These are phyloP conservation scores for Apiospora saccharicola DNA, from an alignment of 2,329 filamentous ascomycete genomes.

Conservation along the genomic window DNA sequence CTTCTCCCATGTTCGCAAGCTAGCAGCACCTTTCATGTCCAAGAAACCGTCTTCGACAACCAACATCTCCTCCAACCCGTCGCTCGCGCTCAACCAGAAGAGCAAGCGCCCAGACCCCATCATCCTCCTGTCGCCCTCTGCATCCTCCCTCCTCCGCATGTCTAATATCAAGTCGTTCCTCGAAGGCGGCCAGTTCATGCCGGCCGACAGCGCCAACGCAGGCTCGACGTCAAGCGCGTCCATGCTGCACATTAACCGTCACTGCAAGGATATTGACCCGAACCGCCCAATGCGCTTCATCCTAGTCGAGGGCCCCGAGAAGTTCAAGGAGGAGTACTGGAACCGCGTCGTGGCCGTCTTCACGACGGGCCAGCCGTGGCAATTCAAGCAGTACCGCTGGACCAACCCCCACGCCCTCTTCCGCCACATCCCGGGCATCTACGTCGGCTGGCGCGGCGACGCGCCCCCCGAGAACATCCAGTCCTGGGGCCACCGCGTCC, in stretches of 20 bases:
- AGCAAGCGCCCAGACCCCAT: slow-evolving; percentile 76
- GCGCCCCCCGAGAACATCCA: slow-evolving; percentile 78
- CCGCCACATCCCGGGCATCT: slow-evolving; percentile 84
- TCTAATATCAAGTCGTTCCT: slow-evolving; percentile 96
- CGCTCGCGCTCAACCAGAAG: slow-evolving; percentile 64
- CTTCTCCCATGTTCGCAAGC: slow-evolving; percentile 91
- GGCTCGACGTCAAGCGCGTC: slow-evolving; percentile 71
- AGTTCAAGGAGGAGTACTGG: slow-evolving; percentile 99
- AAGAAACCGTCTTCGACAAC: slow-evolving; percentile 56
- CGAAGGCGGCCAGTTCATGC: slow-evolving; percentile 81
- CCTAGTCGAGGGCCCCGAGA: slow-evolving; percentile 88
- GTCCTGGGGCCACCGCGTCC: slow-evolving; percentile 85
- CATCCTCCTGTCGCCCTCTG: slow-evolving; percentile 95
- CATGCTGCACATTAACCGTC: slow-evolving; percentile 85
- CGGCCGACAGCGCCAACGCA: slow-evolving; percentile 69
- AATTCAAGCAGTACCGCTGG: slow-evolving; percentile 99
- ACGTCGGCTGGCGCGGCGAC: slow-evolving; percentile 91
- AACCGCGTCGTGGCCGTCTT: slow-evolving; percentile 93
- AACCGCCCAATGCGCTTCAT: slow-evolving; percentile 87
- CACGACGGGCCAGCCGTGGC: slow-evolving; percentile 96
- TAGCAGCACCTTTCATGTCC: slow-evolving; percentile 78
- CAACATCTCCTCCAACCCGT: slow-evolving; percentile 49
- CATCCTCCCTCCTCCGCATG: slow-evolving; percentile 92
- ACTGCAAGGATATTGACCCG: slow-evolving; percentile 74
- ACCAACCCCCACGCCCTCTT: slow-evolving; percentile 88